Conservation (phyloP, 805 yeast species). For the Ogataea paraovalis region DNA sequence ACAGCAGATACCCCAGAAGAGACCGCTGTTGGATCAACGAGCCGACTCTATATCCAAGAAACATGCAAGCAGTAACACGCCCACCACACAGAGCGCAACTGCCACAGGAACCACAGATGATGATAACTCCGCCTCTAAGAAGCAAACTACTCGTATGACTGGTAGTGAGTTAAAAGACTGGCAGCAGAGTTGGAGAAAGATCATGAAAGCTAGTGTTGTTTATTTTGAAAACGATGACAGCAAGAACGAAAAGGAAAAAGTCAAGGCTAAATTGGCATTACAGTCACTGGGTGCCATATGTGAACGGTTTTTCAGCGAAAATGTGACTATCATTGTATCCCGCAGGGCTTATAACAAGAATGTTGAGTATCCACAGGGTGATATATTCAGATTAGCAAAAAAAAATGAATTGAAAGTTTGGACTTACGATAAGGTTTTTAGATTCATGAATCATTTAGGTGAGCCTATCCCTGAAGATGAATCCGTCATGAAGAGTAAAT, state of each 20-base stretch:
- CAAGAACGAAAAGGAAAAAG: constrained; percentile 31
- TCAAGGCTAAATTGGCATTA: constrained; percentile 32
- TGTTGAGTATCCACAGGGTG: constrained; percentile 45
- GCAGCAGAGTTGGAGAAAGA: constrained; percentile 58
- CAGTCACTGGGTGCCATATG: constrained; percentile 51
- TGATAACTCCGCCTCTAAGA: constrained; percentile 4
- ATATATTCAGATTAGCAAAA: constrained; percentile 63
- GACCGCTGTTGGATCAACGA: constrained; percentile 18
- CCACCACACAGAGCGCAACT: background rate
- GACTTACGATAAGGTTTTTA: constrained; percentile 78
- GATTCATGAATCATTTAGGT: constrained; percentile 69
- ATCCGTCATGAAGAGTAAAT: constrained; percentile 22
- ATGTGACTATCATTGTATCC: constrained; percentile 75
- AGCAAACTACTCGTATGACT: constrained; percentile 24
- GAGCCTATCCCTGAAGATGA: constrained; percentile 31
- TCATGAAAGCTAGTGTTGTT: constrained; percentile 52
- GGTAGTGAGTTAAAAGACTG: constrained; percentile 46
- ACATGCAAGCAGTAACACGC: background rate
- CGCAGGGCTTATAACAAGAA: constrained; percentile 46
- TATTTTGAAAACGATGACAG: constrained; percentile 49
- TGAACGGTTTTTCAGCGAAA: constrained; percentile 54
- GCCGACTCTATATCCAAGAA: constrained; percentile 14
- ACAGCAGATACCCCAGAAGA: constrained; percentile 17
- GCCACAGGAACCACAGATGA: constrained; percentile 1
- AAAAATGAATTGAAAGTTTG: constrained; percentile 72